phyloP scores from a whole-genome alignment of 805 yeast species.

The Middelhovenomyces tepae region DNA sequence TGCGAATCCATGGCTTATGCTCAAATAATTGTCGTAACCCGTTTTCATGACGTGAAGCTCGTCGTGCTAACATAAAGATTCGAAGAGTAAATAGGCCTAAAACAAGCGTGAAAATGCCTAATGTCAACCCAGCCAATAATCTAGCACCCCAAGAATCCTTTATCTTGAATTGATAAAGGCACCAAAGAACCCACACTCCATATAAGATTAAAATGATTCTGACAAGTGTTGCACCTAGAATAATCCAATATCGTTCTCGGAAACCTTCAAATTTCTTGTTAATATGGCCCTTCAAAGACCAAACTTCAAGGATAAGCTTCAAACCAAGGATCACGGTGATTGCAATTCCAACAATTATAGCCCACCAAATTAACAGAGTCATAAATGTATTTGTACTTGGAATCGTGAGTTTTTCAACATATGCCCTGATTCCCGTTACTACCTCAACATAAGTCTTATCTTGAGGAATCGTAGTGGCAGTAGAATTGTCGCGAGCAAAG shows the following conservation, averaged over 20 bases:
- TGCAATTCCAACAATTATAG: conserved; percentile 20
- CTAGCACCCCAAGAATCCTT: conserved; percentile 26
- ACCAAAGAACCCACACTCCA: conserved; percentile 26
- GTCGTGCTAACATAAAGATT: conserved; percentile 20
- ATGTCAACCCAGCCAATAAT: conserved; percentile 24
- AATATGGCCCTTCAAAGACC: conserved; percentile 9
- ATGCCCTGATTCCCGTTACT: conserved; percentile 25
- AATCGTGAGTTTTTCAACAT: conserved; percentile 22
- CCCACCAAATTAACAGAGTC: conserved; percentile 27
- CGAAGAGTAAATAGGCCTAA: conserved; percentile 19
- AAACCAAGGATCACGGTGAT: conserved; percentile 18
- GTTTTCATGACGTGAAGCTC: conserved; percentile 17
- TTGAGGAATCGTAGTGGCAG: conserved; percentile 8
- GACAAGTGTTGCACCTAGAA: conserved; percentile 19
- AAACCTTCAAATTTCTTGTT: conserved; percentile 11
- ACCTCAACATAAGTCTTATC: conserved; percentile 6
- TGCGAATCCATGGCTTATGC: conserved; percentile 25
- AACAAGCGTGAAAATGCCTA: conserved; percentile 21
- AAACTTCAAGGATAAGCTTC: conserved; percentile 19
- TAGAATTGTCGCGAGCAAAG: conserved; percentile 4
- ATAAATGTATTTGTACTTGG: conserved; percentile 27
- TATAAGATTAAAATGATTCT: conserved; percentile 24
- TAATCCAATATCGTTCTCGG: conserved; percentile 19
- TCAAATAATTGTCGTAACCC: conserved; percentile 19
- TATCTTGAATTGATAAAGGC: conserved; percentile 25